Evolutionary conservation across 2,329 filamentous ascomycete genomes (phyloP).

Genomic region (Zelopaecilomyces penicillatus): DNA sequence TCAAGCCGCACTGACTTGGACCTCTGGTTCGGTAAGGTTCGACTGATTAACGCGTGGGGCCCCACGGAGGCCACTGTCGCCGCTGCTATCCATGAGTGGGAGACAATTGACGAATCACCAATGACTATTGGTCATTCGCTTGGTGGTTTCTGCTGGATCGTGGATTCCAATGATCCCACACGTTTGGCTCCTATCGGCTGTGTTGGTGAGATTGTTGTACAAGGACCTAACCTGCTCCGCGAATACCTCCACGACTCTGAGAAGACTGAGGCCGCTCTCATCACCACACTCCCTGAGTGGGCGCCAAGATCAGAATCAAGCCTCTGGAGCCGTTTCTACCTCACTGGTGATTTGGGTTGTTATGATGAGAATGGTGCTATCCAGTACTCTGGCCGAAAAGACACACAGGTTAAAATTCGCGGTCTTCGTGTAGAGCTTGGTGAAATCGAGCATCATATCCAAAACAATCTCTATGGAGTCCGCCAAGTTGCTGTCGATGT

Average conservation of each 20-base stretch:
- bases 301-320: neutral
- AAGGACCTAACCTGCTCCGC: constrained; percentile 31
- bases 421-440: constrained; percentile 15
- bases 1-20: constrained; percentile 7
- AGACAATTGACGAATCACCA: constrained; percentile 2
- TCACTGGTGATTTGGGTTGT: constrained; percentile 12
- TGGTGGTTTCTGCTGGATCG: constrained; percentile 7
- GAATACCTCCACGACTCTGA: constrained; percentile 29
- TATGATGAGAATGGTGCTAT: constrained; percentile 11
- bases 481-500: constrained; percentile 8
- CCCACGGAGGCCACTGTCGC: constrained; percentile 11
- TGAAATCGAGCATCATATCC: constrained; percentile 11
- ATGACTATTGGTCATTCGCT: constrained; percentile 7
- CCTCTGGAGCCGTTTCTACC: constrained; percentile 9
- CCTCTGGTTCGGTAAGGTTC: constrained; percentile 7
- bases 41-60: constrained; percentile 13
- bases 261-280: constrained; percentile 6
- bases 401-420: constrained; percentile 16
- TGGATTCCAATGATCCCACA: constrained; percentile 6
- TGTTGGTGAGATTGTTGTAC: constrained; percentile 11
- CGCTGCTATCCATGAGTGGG: constrained; percentile 8
- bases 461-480: constrained; percentile 1
- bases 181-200: constrained; percentile 5
- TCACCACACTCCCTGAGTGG: constrained; percentile 2
- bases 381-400: constrained; percentile 14